Conservation (phyloP, 202 grass and related monocot species). For the Carex sylvatica region DNA sequence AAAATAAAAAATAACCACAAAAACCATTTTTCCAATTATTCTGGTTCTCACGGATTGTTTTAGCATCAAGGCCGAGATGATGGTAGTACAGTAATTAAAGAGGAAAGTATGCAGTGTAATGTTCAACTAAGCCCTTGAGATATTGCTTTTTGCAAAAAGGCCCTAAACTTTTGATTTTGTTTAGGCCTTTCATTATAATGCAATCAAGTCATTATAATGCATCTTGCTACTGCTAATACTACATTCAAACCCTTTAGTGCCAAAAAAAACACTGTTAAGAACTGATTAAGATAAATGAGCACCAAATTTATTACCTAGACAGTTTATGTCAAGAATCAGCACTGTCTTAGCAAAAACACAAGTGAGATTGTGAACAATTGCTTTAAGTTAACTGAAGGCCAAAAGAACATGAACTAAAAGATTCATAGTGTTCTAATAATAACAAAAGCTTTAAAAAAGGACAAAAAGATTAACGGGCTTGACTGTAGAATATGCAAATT, state of each 20-base stretch:
- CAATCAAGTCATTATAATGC: background rate
- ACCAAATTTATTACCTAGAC: background rate
- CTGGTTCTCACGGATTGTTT: background rate
- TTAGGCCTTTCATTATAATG: background rate
- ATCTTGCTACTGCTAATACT: background rate
- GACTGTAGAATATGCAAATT: background rate
- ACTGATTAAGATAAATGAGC: background rate
- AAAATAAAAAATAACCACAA: background rate
- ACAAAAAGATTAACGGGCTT: background rate
- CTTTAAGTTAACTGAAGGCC: background rate
- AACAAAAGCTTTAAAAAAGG: background rate
- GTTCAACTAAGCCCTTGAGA: background rate
- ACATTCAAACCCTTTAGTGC: background rate
- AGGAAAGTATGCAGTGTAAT: background rate
- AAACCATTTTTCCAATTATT: background rate
- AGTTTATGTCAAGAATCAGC: background rate
- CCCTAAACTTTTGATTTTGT: background rate
- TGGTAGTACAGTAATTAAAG: background rate
- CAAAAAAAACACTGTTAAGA: background rate
- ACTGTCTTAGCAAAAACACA: background rate
- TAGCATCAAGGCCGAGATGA: background rate
- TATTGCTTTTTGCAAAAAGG: background rate
- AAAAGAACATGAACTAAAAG: background rate
- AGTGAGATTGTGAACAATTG: background rate
- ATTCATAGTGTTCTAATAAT: background rate